Evolutionary conservation across 2,329 filamentous ascomycete species (phyloP), one percentile per base, ranked within the genome.

Genomic region (Venturia nashicola): DNA sequence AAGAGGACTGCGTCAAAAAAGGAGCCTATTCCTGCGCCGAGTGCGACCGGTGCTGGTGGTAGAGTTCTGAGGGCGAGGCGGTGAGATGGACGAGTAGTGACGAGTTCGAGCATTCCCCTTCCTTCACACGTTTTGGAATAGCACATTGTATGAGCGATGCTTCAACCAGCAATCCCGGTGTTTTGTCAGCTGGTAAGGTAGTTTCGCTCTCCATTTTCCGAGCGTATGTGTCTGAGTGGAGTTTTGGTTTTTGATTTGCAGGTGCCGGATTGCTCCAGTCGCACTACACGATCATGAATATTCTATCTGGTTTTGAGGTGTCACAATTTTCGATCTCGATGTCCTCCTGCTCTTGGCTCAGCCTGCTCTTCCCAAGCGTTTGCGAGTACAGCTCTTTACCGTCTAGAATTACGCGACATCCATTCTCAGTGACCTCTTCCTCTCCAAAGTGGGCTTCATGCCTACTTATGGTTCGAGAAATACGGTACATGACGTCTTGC

Each of bases 1-100:
- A 61, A 57, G 36, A 43, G 59, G 32, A 48, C 62, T 18, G 61
- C 51, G n/a, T 51, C 61, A 18, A 65, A 63, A 40, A 64, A 61
- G 40, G 62, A 64, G n/a, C 27, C 14, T n/a, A 42, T 42, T 57
- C 32, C 57, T 54, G 59, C 44, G n/a, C 62, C 62, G 20, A 36
- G 23, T 18, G 59, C 63, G n/a, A 27, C 59, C 3, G 59, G 63
- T 32, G 32, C 42, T 34, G 40, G 32, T 23, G 63, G 63, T 16
- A 36, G 63, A 34, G 44, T 44, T 23, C 32, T 65, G 46, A 54
- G 63, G 20, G 36, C 36, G 20, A 40, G 63, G 59, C n/a, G 44
- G 18, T 65, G 43, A 60, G 34, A 18, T 14, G 7, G 39, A 34
- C 34, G n/a, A 43, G 5, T 27, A 16, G 27, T n/a, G 32, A 57